phyloP scores from a whole-genome alignment of 345 rosid species.

The Citrus inodora region DNA sequence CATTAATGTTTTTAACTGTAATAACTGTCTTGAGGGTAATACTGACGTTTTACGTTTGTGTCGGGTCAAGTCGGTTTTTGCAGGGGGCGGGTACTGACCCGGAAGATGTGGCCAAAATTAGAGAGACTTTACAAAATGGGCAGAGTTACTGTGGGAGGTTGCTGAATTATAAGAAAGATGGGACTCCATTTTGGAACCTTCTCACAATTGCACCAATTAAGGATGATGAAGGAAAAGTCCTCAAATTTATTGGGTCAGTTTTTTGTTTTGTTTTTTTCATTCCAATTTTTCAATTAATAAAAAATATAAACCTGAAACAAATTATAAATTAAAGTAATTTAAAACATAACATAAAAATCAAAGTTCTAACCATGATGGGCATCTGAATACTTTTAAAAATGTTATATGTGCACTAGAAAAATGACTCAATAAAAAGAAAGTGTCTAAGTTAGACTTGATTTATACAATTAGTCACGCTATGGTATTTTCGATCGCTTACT shows the following conservation, averaged over 20 bases:
- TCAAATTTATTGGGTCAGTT: slow-evolving; percentile 92
- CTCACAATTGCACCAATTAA: slow-evolving; percentile 92
- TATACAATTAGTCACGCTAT: too few relatives aligned
- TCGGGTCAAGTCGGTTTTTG: slow-evolving; percentile 66
- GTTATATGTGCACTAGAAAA: too few relatives aligned
- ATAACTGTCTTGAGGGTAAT: slow-evolving; percentile 16
- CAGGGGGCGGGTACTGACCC: slow-evolving; percentile 96
- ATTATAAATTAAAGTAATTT: too few relatives aligned
- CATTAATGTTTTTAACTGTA: background rate
- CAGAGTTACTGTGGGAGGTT: slow-evolving; percentile 78
- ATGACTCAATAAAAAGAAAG: too few relatives aligned
- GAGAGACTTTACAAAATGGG: slow-evolving; percentile 61
- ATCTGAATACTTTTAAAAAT: too few relatives aligned
- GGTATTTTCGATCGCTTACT: too few relatives aligned
- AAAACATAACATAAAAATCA: background rate
- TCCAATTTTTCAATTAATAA: too few relatives aligned
- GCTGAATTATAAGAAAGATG: slow-evolving; percentile 92
- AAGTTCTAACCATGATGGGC: too few relatives aligned
- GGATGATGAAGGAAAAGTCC: slow-evolving; percentile 77
- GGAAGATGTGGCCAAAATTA: slow-evolving; percentile 70
- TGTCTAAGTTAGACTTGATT: too few relatives aligned
- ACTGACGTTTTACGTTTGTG: background rate
- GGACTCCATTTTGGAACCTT: slow-evolving; percentile 92
- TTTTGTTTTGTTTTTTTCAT: background rate
- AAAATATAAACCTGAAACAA: too few relatives aligned